Percentiles rank a stretch among this genome's conserved stretches.
Conservation (phyloP, 306 rosid genomes). For the Fagus sylvatica region DNA sequence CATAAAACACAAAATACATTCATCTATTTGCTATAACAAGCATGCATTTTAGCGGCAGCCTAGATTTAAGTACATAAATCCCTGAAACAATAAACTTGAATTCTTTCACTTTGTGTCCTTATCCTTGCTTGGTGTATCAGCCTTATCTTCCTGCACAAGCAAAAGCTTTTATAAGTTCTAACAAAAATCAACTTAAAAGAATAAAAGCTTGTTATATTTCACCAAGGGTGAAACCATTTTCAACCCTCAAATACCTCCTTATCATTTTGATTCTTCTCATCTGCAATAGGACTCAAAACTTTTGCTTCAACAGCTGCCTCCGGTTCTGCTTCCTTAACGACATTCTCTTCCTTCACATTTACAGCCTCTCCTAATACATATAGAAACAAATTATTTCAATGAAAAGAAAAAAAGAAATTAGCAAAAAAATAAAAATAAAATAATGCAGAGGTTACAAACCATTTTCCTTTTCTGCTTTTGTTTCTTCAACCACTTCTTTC, state of each 20-base stretch:
- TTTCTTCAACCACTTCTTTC: background rate
- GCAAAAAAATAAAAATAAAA: background rate
- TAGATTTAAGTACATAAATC: background rate
- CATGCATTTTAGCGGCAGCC: background rate
- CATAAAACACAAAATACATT: too few species aligned
- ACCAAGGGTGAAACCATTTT: background rate
- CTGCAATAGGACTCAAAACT: slow-evolving; percentile 27
- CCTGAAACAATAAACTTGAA: background rate
- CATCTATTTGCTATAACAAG: too few species aligned
- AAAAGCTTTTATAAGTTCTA: background rate
- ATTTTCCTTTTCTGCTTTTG: slow-evolving; percentile 18
- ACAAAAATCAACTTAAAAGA: background rate
- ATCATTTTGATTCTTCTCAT: slow-evolving; percentile 24
- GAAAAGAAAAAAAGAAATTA: background rate
- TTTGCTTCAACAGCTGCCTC: slow-evolving; percentile 7
- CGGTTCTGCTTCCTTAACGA: slow-evolving; percentile 19
- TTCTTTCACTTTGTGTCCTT: slow-evolving; percentile 6
- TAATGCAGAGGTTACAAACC: slow-evolving; percentile 20
- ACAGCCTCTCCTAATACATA: slow-evolving; percentile 29
- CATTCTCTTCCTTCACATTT: slow-evolving; percentile 26
- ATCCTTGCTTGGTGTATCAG: slow-evolving; percentile 15
- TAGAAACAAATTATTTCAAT: background rate
- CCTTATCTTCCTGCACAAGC: slow-evolving; percentile 3
- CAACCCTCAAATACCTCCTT: slow-evolving; percentile 24
- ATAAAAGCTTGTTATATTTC: background rate